phyloP scores from a whole-genome alignment of 768 basidiomycete genomes.

The Trichaptum fuscoviolaceum region DNA sequence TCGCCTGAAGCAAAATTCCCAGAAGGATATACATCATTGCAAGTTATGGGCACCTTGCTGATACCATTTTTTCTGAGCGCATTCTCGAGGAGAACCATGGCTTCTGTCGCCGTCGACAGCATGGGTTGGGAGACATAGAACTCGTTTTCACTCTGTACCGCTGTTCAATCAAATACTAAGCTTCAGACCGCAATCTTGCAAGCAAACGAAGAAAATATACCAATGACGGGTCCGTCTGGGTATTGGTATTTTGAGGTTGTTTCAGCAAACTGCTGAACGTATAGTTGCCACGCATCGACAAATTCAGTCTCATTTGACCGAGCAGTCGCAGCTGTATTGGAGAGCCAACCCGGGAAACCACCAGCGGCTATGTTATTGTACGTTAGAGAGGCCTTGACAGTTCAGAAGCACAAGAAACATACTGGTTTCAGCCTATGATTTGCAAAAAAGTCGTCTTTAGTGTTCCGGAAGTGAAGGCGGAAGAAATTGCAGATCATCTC shows the following conservation, averaged over 20 bases:
- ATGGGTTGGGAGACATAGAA: conserved; percentile 13
- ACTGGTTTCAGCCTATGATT: conserved; percentile 19
- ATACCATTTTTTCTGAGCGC: conserved; percentile 16
- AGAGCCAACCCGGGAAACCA: conserved; percentile 23
- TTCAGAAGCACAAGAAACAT: background rate
- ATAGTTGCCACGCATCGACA: conserved; percentile 20
- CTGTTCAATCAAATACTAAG: conserved; percentile 1
- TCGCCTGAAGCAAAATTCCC: conserved; percentile 1
- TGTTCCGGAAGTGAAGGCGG: background rate
- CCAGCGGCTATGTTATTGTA: conserved; percentile 13
- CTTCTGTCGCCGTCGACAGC: conserved; percentile 16
- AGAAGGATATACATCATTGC: conserved; percentile 8
- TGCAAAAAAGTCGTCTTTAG: background rate
- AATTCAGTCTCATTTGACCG: conserved; percentile 17
- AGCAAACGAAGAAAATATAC: background rate
- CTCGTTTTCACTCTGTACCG: conserved; percentile 20
- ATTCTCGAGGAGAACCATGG: conserved; percentile 17
- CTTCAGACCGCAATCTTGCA: background rate
- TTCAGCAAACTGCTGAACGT: conserved; percentile 10
- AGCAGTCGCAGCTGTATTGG: conserved; percentile 17
- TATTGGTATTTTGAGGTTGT: conserved; percentile 11
- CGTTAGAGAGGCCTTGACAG: too few species aligned
- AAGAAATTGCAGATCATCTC: conserved; percentile 3
- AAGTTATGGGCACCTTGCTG: conserved; percentile 14
- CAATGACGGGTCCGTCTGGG: conserved; percentile 20